Evolutionary conservation across 2,329 filamentous ascomycete genomes (phyloP).

Genomic region (Aspergillus viridinutans): DNA sequence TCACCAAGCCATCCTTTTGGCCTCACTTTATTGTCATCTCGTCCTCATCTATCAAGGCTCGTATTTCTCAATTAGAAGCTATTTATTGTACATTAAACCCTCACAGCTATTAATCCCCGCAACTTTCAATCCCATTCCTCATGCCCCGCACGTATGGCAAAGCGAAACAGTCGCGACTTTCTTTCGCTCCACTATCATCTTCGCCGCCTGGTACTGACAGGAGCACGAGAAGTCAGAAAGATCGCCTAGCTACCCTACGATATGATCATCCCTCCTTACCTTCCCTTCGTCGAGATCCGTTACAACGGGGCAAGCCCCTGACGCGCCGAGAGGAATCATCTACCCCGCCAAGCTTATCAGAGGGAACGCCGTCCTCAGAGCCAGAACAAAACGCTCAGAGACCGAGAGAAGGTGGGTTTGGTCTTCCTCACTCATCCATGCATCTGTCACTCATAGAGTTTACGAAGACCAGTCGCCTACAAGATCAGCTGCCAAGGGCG

Average conservation of each 20-base stretch:
- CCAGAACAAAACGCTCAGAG: neutral
- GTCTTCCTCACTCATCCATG: neutral
- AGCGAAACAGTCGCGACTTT: slow-evolving; percentile 40
- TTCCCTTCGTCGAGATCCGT: slow-evolving; percentile 6
- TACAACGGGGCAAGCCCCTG: slow-evolving; percentile 7
- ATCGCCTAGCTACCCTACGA: slow-evolving; percentile 30
- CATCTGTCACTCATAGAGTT: neutral
- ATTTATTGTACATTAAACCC: neutral
- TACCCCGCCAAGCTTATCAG: slow-evolving; percentile 5
- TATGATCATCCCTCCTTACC: slow-evolving; percentile 29
- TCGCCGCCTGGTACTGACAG: slow-evolving; percentile 20
- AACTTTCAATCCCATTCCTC: slow-evolving; percentile 1
- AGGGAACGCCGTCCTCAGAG: neutral
- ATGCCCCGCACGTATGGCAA: slow-evolving; percentile 32
- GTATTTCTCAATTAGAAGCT: neutral
- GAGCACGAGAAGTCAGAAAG: slow-evolving; percentile 17
- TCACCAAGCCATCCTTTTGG: slow-evolving; percentile 5
- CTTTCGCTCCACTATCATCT: slow-evolving; percentile 36
- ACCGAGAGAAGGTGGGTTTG: neutral
- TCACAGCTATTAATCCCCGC: neutral
- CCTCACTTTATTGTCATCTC: neutral
- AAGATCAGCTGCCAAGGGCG: neutral
- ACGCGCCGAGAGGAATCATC: slow-evolving; percentile 1
- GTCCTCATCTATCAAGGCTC: neutral
- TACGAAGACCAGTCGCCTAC: neutral